Percentiles rank a stretch among this genome's conserved stretches.
Conservation (phyloP, 768 basidiomycete species). For the Neoboletus subvelutipes region DNA sequence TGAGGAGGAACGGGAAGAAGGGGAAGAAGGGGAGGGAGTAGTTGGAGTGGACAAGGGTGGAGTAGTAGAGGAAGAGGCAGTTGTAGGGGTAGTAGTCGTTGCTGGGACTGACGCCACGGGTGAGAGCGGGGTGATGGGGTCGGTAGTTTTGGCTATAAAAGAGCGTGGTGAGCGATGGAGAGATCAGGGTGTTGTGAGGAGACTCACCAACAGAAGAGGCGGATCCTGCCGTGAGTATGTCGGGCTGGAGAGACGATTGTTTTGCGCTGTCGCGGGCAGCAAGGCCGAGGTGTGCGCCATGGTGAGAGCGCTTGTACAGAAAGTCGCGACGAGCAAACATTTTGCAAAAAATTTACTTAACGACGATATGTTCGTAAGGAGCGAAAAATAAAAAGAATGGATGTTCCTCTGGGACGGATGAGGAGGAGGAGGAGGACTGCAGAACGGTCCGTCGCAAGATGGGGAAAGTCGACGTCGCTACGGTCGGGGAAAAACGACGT, state of each 20-base stretch:
- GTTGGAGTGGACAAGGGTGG: constrained; percentile 8
- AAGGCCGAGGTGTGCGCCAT: constrained; percentile 6
- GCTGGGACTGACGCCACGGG: constrained; percentile 7
- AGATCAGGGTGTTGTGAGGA: fast-evolving
- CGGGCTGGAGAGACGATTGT: fast-evolving
- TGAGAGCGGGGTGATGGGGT: not conserved
- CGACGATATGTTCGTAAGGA: constrained; percentile 22
- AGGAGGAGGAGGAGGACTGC: not conserved
- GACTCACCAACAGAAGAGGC: not conserved
- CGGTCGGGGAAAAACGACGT: not conserved
- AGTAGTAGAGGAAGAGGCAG: not conserved
- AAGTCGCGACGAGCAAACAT: constrained; percentile 16
- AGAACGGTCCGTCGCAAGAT: not conserved
- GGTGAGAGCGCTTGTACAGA: constrained; percentile 17
- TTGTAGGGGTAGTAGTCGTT: constrained; percentile 17
- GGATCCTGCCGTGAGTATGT: not conserved
- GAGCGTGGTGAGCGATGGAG: not conserved
- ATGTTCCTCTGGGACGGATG: not conserved
- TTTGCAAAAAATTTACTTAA: not conserved
- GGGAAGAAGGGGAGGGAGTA: constrained; percentile 3
- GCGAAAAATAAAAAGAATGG: constrained; percentile 23
- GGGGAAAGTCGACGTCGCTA: not conserved
- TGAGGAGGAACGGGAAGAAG: constrained; percentile 8
- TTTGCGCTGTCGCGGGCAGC: constrained; percentile 6
- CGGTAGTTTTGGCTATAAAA: constrained; percentile 3